A percentile compares a stretch with the other conserved stretches of the same genome.
phyloP scores from a whole-genome alignment of 768 basidiomycete genomes.

The Pleurotus sapidus region DNA sequence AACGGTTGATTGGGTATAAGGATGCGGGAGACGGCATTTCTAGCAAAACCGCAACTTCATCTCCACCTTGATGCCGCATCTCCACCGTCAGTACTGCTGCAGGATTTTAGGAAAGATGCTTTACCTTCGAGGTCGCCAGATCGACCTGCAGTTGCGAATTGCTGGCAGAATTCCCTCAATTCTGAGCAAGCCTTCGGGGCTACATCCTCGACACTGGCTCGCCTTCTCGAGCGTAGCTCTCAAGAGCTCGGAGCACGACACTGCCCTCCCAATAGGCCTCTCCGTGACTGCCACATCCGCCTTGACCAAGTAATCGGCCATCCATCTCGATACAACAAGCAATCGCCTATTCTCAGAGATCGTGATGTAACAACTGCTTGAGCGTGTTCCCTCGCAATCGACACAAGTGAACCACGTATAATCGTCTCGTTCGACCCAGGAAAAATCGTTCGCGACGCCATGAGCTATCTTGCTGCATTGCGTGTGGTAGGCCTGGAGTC shows the following conservation, averaged over 20 bases:
- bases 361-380: neutral
- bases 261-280: neutral
- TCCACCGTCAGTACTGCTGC: neutral
- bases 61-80: neutral
- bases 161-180: neutral
- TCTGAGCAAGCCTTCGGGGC: neutral
- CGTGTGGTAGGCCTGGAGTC: slow-evolving; percentile 38
- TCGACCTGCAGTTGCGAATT: neutral
- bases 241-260: neutral
- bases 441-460: slow-evolving; percentile 20
- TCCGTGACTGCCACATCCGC: neutral
- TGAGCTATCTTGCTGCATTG: slow-evolving; percentile 32
- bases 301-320: neutral
- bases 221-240: neutral
- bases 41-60: neutral
- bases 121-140: neutral
- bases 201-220: neutral
- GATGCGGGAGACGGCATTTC: neutral
- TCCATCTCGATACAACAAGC: neutral
- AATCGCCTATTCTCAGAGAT: neutral
- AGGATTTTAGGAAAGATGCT: neutral
- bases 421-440: slow-evolving; percentile 21
- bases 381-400: slow-evolving; percentile 14
- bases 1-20: too few relatives aligned
- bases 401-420: slow-evolving; percentile 31